Evolutionary conservation across 495 filamentous ascomycete species (phyloP).

Genomic region (Viridothelium virens): DNA sequence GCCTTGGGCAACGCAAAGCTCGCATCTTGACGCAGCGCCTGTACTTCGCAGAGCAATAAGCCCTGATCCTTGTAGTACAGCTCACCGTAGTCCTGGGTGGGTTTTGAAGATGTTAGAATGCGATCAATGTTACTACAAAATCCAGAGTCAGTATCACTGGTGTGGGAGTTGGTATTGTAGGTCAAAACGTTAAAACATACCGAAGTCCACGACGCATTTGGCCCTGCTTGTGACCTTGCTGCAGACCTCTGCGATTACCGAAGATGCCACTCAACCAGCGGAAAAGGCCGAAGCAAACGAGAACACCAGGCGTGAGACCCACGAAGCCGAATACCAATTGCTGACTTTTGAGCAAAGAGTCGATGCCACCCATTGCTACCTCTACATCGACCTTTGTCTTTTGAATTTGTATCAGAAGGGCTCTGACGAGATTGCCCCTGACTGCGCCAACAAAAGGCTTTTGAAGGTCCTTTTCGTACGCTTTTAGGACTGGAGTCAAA

Average conservation of each 20-base stretch:
- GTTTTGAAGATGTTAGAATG: slow-evolving; percentile 59
- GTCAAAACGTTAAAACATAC: slow-evolving; percentile 33
- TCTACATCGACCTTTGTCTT: slow-evolving; percentile 99
- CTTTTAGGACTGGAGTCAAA: slow-evolving; percentile 79
- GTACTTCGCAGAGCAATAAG: slow-evolving; percentile 78
- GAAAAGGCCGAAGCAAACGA: slow-evolving; percentile 68
- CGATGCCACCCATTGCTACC: slow-evolving; percentile 88
- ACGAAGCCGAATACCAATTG: slow-evolving; percentile 95
- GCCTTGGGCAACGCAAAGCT: slow-evolving; percentile 55
- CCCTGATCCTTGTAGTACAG: slow-evolving; percentile 87
- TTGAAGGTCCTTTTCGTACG: slow-evolving; percentile 80
- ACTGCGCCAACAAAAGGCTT: slow-evolving; percentile 72
- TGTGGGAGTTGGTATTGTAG: neutral
- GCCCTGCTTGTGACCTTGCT: slow-evolving; percentile 50
- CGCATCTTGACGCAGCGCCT: slow-evolving; percentile 63
- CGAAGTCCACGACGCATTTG: slow-evolving; percentile 66
- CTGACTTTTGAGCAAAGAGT: slow-evolving; percentile 85
- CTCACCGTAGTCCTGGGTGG: slow-evolving; percentile 49
- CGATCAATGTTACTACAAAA: slow-evolving; percentile 62
- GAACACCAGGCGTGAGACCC: slow-evolving; percentile 78
- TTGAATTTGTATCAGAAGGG: slow-evolving; percentile 90
- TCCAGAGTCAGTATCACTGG: neutral
- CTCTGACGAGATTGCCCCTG: slow-evolving; percentile 76
- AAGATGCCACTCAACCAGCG: slow-evolving; percentile 64
- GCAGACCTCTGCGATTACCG: slow-evolving; percentile 58